A percentile compares a stretch with the other conserved stretches of the same genome.
phyloP scores from a whole-genome alignment of 441 rosid genomes.

The Manihot esculenta region DNA sequence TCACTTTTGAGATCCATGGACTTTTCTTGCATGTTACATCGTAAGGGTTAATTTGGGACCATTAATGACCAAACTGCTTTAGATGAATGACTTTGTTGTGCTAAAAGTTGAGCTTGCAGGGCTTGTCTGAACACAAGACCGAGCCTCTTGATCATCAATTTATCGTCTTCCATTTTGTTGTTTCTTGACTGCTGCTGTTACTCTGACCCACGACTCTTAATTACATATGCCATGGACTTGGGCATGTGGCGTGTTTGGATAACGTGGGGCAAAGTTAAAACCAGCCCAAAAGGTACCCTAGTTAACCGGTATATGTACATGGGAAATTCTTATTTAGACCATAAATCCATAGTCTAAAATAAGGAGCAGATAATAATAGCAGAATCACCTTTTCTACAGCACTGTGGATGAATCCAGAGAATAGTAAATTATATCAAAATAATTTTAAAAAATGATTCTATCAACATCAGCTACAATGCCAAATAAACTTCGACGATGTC shows the following conservation, averaged over 20 bases:
- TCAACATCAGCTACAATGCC: too few species aligned
- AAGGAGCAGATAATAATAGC: too few species aligned
- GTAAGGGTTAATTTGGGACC: neutral
- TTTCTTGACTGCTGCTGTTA: too few species aligned
- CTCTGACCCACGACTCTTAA: neutral
- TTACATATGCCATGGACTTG: neutral
- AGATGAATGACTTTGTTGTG: neutral
- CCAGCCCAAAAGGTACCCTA: neutral
- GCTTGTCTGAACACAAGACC: neutral
- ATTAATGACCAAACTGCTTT: neutral
- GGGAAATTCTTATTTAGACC: too few species aligned
- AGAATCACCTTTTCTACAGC: too few species aligned
- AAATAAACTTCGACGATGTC: too few species aligned
- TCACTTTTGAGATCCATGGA: neutral
- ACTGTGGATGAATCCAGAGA: too few species aligned
- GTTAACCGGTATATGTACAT: neutral
- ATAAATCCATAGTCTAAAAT: too few species aligned
- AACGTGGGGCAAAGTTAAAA: neutral
- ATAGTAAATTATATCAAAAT: too few species aligned
- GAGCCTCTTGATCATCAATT: neutral
- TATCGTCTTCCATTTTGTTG: conserved; percentile 5
- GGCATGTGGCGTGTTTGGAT: conserved; percentile 4
- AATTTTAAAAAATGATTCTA: too few species aligned
- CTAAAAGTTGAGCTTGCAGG: neutral
- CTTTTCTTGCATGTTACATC: neutral